Base-by-base conservation (phyloP, 2,329 filamentous ascomycete species). In the Metarhizium sp. region DNA sequence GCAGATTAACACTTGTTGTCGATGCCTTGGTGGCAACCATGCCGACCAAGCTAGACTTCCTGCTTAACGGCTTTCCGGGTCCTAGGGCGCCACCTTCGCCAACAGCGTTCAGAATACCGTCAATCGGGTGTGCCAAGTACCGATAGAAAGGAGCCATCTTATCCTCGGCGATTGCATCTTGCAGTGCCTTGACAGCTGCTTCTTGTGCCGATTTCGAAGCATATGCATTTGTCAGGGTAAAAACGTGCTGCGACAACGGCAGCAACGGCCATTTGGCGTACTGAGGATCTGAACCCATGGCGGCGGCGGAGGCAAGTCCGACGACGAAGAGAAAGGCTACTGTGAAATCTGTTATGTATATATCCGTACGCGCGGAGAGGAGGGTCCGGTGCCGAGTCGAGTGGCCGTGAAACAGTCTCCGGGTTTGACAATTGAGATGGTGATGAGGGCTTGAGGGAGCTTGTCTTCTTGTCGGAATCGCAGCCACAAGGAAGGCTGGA, bases 61-160 rank as follows among this genome's bases (percentile, higher is more conserved):
- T 79, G 69, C 80, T 79, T 54, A 78, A 71, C n/a, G 82, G 77
- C 71, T 81, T 85, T 71, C 79, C 71, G 60, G 73, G 71, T 67
- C 71, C 71, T 68, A 71, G 69, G 58, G 73, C 74, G 57, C 68
- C 66, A 62, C 74, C 79, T 67, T 95, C 89, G 60, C 88, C 88
- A 45, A 84, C 74, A 54, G 78, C 76, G 70, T 95, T 95, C 68
- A 96, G 75, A 59, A 94, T 85, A 58, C 91, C 91, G 59, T 94
- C 88, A 59, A 82, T 78, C 6, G 89, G 89, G 67, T 94, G 88
- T 59, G 89, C 87, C 52, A 95, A 81, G 71, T 92, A 88, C 67
- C 86, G 84, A 76, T 94, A 95, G 59, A 95, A 82, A 32, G 89
- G 88, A 18, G 89, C 89, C 87, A 94, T 94, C 76, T 91, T 89